Evolutionary conservation across 2,329 filamentous ascomycete species (phyloP).

Genomic region (Aspergillus bombycis): DNA sequence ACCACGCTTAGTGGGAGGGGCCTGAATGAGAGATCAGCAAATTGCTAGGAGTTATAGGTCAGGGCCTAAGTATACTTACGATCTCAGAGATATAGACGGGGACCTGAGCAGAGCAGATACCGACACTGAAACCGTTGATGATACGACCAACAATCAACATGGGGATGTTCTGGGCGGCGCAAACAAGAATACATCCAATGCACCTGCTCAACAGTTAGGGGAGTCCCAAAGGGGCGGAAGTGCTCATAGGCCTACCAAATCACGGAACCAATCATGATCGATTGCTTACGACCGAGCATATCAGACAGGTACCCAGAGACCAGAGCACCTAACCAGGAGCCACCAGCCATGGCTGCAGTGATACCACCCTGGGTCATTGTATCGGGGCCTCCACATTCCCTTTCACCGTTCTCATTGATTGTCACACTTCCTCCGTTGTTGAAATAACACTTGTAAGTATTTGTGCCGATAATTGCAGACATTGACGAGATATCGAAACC

Average conservation of each 20-base stretch:
- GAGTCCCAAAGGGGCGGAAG: neutral
- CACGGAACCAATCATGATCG: constrained; percentile 57
- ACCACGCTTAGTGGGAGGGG: constrained; percentile 57
- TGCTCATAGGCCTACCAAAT: constrained; percentile 48
- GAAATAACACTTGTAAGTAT: constrained; percentile 74
- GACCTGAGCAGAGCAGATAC: constrained; percentile 72
- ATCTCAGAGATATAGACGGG: constrained; percentile 72
- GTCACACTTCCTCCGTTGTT: constrained; percentile 52
- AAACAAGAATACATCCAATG: constrained; percentile 63
- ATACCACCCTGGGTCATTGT: constrained; percentile 67
- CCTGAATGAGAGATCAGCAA: constrained; percentile 42
- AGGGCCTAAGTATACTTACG: constrained; percentile 63
- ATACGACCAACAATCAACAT: constrained; percentile 74
- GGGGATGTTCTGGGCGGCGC: constrained; percentile 65
- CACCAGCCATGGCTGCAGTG: constrained; percentile 73
- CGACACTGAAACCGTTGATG: constrained; percentile 73
- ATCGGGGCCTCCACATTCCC: constrained; percentile 47
- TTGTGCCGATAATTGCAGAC: constrained; percentile 68
- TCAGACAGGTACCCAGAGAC: constrained; percentile 60
- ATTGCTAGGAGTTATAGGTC: constrained; percentile 47
- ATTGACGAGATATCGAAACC: constrained; percentile 80
- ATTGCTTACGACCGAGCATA: constrained; percentile 55
- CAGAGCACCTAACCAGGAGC: constrained; percentile 67
- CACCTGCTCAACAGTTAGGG: constrained; percentile 38
- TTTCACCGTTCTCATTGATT: constrained; percentile 25